These are phyloP conservation scores for Apiotrichum veenhuisii DNA, from an alignment of 1,284 basidiomycete species.

Conservation along the genomic window DNA sequence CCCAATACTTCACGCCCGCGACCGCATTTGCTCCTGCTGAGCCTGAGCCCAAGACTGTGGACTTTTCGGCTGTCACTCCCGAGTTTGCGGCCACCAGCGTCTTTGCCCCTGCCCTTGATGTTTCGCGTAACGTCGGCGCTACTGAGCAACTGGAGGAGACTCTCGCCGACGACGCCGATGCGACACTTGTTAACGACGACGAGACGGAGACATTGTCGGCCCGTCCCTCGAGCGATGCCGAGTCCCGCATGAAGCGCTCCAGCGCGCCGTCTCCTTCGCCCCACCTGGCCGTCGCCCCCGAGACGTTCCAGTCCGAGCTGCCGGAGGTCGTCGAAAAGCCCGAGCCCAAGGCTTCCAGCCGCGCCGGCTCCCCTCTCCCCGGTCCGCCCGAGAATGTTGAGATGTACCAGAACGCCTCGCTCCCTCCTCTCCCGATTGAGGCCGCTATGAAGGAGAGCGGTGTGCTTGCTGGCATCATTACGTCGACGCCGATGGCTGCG, in stretches of 20 bases:
- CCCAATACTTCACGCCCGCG: not conserved
- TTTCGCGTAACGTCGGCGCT: not conserved
- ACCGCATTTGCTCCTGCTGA: not conserved
- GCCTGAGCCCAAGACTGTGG: not conserved
- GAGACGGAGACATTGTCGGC: slow-evolving; percentile 1
- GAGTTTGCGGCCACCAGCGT: not conserved
- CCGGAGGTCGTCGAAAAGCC: not conserved
- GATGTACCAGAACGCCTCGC: slow-evolving; percentile 11
- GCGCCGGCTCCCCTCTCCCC: not conserved
- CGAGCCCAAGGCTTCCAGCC: not conserved
- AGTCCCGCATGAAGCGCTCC: slow-evolving; percentile 5
- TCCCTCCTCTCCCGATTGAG: slow-evolving; percentile 6
- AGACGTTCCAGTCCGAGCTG: not conserved
- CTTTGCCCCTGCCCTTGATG: not conserved
- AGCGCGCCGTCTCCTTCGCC: slow-evolving; percentile 7
- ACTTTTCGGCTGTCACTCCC: slow-evolving; percentile 3
- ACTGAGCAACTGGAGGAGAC: not conserved
- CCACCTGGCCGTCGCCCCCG: not conserved
- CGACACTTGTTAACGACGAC: not conserved
- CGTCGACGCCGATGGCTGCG: not conserved
- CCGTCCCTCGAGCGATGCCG: not conserved
- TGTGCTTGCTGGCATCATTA: not conserved
- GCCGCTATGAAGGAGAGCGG: not conserved
- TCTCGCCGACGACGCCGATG: not conserved
- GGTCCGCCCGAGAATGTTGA: slow-evolving; percentile 6